Evolutionary conservation across 148 eudicot genomes (phyloP), one percentile per base, ranked within the genome.

Genomic region (Drosera capensis): DNA sequence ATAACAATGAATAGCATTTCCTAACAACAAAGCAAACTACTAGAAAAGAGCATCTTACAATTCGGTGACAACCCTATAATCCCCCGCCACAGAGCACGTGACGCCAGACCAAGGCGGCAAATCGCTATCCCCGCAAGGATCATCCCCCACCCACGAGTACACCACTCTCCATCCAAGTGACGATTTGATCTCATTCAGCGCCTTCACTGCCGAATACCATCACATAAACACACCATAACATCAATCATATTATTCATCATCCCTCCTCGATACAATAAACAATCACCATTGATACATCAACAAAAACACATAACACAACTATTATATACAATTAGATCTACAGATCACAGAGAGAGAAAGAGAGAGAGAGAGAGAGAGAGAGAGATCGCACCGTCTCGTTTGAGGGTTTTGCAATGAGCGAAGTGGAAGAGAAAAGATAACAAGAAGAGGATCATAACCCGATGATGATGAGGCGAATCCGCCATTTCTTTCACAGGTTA

Each of bases 161-260:
- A 90, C 97, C 52, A 90, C 97, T 61, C 97, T 77, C 97, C 97
- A 90, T 49, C 97, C 97, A 46, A 90, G 81, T 15, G n/a, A 90
- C 21, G 97, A 78, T n/a, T 90, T 90, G 25, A 84, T 90, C 72
- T 90, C 97, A 67, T 90, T 90, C 62, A 84, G 55, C 23, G 95
- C 99, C 75, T 90, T 86, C 59, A 81, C 96, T 86, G 63, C 55
- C n/a, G n/a, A n/a, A 43, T 50, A 47, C 26, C 26, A 54, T 23
- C 39, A 18, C 22, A 8, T 18, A 3, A 20, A 34, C 14, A 34
- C 43, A 40, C 4, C 20, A 40, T 2, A 16, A 40, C 20, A 15
- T 3, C 40, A 40, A 3, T 15, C 20, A 16, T 15, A 19, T 15
- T 21, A n/a, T n/a, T n/a, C n/a, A n/a, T n/a, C n/a, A n/a, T n/a